phyloP scores from a whole-genome alignment of 768 basidiomycete species.

The Tubosaeta brunneosetosa region DNA sequence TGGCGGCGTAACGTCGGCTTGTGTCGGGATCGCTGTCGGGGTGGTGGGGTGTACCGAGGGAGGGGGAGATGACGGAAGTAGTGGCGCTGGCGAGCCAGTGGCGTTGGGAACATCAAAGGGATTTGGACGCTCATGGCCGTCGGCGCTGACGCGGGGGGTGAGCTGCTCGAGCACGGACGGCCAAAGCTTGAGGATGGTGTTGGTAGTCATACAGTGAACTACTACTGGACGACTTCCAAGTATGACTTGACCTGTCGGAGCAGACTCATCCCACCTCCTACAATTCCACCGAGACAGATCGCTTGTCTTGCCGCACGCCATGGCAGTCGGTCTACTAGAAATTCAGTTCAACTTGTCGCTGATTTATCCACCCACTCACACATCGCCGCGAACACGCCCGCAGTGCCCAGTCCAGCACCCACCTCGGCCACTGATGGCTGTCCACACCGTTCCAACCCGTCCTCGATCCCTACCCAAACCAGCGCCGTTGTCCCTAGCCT shows the following conservation, averaged over 20 bases:
- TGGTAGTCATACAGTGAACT: constrained; percentile 8
- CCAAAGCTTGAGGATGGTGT: constrained; percentile 66
- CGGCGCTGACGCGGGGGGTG: constrained; percentile 51
- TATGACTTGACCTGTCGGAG: constrained; percentile 37
- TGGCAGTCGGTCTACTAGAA: constrained; percentile 50
- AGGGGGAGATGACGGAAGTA: neutral
- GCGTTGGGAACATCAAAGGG: constrained; percentile 53
- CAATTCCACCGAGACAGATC: constrained; percentile 49
- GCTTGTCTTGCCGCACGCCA: constrained; percentile 46
- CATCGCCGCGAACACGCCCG: constrained; percentile 50
- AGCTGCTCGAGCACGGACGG: constrained; percentile 50
- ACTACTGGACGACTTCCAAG: constrained; percentile 22
- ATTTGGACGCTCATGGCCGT: constrained; percentile 45
- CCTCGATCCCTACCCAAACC: constrained; percentile 48
- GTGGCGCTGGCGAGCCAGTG: constrained; percentile 14
- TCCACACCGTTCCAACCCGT: constrained; percentile 36
- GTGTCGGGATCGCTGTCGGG: constrained; percentile 20
- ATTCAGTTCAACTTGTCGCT: neutral
- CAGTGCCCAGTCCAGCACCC: constrained; percentile 64
- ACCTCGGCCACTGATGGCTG: constrained; percentile 34
- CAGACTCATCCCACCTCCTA: constrained; percentile 51
- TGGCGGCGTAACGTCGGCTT: constrained; percentile 38
- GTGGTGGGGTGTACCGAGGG: constrained; percentile 22
- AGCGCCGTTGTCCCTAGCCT: constrained; percentile 45
- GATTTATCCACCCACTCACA: constrained; percentile 37